phyloP scores from a whole-genome alignment of 306 rosid species.

The Ochetophila trinervis region DNA sequence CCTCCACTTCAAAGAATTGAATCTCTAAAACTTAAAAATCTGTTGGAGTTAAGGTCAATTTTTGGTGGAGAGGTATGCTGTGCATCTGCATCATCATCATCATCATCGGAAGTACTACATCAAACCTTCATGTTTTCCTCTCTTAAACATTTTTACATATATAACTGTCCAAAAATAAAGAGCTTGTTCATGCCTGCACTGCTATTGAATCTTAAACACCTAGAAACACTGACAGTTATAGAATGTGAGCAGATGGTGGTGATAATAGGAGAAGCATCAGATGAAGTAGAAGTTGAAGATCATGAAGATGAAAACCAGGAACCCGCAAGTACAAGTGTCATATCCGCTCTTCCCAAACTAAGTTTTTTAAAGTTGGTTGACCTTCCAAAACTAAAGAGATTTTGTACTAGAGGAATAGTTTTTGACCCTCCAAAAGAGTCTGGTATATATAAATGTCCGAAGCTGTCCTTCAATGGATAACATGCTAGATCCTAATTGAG shows the following conservation, averaged over 20 bases:
- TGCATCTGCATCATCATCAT: background rate
- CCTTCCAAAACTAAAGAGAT: background rate
- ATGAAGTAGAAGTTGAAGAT: background rate
- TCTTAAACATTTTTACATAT: background rate
- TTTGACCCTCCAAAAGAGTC: background rate
- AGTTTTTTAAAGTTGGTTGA: too few species aligned
- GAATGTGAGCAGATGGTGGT: background rate
- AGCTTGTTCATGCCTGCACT: background rate
- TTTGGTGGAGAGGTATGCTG: background rate
- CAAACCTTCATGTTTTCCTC: slow-evolving; percentile 1
- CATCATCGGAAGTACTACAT: background rate
- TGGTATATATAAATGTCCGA: background rate
- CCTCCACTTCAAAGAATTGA: background rate
- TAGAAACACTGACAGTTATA: too few species aligned
- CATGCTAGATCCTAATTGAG: too few species aligned
- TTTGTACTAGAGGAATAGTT: too few species aligned
- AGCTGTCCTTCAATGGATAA: background rate
- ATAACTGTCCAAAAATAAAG: background rate
- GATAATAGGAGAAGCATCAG: background rate
- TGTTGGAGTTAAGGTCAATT: background rate
- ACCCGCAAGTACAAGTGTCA: background rate
- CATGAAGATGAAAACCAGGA: background rate
- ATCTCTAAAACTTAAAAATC: background rate
- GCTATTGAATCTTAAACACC: background rate
- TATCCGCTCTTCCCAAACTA: background rate